Evolutionary conservation across 306 rosid genomes (phyloP), one percentile per base, ranked within the genome.

Genomic region (Potentilla sterilis): DNA sequence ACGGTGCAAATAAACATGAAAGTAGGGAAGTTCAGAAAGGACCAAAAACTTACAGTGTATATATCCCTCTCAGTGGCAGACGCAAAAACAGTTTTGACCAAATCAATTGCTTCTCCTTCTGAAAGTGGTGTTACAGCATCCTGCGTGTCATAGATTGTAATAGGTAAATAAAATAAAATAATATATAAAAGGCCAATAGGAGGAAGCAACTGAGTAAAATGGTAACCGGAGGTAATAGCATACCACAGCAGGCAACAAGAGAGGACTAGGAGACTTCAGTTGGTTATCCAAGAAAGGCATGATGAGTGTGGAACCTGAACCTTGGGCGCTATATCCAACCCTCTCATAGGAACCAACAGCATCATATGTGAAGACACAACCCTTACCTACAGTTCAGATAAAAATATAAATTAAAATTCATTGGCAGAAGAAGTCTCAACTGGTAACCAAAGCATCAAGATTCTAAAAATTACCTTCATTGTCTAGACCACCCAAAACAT

Each of bases 271-370:
- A 69, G 98, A 87, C 88, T 93, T 91, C 65, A 93, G 86, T 73
- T 90, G 97, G 84, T 91, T 93, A 78, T 93, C 98, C 81, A 93
- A 81, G 65, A 91, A 92, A 51, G 97, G 98, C 75, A 75, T 93
- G 74, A 93, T 93, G 42, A 93, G 98, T 11, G 98, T 93, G 75
- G 96, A 92, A 75, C 99, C 99, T 21, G 99, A 92, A 61, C 99
- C 99, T 84, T 95, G 98, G 79, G 98, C 80, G 42, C 98, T 90
- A 78, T 92, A 95, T 62, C 99, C 99, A 73, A 95, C 99, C 82
- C 96, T 92, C 91, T 95, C 99, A 24, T 95, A 95, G 78, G 99
- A 95, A 75, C 99, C 99, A 83, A 95, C 99, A 84, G 98, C 99
- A 83, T 95, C 99, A 69, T 95, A 95, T 58, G 99, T 95, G 88